Base-by-base conservation (phyloP, 768 basidiomycete species). In the Suillus brevipes region DNA sequence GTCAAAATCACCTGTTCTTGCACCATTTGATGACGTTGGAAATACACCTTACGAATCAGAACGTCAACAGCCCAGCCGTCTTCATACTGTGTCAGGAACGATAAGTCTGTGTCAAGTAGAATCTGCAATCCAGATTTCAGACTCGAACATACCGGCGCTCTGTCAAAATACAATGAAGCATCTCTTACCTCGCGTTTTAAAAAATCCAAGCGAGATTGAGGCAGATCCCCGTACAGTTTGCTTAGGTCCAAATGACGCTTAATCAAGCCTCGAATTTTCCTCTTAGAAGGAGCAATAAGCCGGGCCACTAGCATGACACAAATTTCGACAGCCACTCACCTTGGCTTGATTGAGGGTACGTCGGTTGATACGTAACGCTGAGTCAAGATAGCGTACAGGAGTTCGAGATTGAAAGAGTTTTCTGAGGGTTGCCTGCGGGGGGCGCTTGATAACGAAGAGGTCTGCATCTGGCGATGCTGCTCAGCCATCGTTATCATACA, bases 181-280 rank as follows among this genome's bases (percentile, higher is more conserved):
- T 55, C 2, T 34, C 34, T 36, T 7, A 55, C 53, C 34, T 55
- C 53, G 12, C 53, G 53, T 55, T 55, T 55, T 36, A 55, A 36
- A 55, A 55, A 55, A 34, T 55, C 53, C 20, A 55, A 55, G 6
- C 53, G 53, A 55, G 53, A 34, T 36, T 55, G 53, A 55, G 53
- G 53, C 34, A n/a, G 34, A 55, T 55, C 20, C 12, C 2, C 12
- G 20, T 36, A 55, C 53, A 55, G 20, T 36, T 20, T 36, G 20
- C 10, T 36, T n/a, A 55, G 2, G 18, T 55, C 53, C 31, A 55
- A 36, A n/a, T 55, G 53, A n/a, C 20, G 53, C n/a, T 36, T 12
- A 6, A 55, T 34, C 20, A 55, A 8, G 20, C 1, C 12, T 14
- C 12, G 53, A 36, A 55, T 36, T n/a, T 6, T 55, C 34, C 34